phyloP scores from a whole-genome alignment of 768 basidiomycete species.

The Hemileccinum impolitum region DNA sequence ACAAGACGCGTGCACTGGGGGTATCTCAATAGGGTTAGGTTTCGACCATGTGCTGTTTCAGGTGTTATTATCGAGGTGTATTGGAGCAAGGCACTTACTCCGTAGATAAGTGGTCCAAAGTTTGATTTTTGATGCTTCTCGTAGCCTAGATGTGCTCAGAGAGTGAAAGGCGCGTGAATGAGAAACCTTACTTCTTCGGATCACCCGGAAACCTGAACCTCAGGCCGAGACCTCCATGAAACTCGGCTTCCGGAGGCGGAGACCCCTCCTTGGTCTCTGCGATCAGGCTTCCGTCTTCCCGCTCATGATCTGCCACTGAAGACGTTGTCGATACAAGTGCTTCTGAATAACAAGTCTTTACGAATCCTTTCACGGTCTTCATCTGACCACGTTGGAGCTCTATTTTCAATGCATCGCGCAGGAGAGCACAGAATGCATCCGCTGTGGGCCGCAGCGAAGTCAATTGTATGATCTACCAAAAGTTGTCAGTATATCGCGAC shows the following conservation, averaged over 20 bases:
- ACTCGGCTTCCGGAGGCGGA: conserved; percentile 46
- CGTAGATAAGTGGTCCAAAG: conserved; percentile 89
- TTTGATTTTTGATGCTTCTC: conserved; percentile 93
- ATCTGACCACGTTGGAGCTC: conserved; percentile 90
- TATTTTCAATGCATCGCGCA: conserved; percentile 85
- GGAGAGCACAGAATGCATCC: conserved; percentile 84
- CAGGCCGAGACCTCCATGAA: conserved; percentile 76
- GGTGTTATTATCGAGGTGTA: conserved; percentile 10
- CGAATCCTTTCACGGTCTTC: conserved; percentile 88
- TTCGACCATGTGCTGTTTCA: conserved; percentile 78
- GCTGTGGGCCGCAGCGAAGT: conserved; percentile 92
- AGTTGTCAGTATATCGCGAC: conserved; percentile 6
- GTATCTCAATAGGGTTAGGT: conserved; percentile 92
- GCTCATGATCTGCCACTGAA: conserved; percentile 58
- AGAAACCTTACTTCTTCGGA: conserved; percentile 70
- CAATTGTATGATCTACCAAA: conserved; percentile 78
- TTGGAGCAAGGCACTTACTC: conserved; percentile 42
- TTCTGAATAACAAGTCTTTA: conserved; percentile 93
- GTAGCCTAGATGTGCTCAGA: conserved; percentile 48
- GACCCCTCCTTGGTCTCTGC: conserved; percentile 50
- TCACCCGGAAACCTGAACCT: conserved; percentile 91
- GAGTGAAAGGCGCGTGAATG: neutral
- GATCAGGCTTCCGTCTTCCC: conserved; percentile 65
- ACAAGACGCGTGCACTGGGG: conserved; percentile 96
- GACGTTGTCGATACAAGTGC: conserved; percentile 63